Conservation (phyloP, 306 rosid genomes). For the Oxytropis ochrocephala region DNA sequence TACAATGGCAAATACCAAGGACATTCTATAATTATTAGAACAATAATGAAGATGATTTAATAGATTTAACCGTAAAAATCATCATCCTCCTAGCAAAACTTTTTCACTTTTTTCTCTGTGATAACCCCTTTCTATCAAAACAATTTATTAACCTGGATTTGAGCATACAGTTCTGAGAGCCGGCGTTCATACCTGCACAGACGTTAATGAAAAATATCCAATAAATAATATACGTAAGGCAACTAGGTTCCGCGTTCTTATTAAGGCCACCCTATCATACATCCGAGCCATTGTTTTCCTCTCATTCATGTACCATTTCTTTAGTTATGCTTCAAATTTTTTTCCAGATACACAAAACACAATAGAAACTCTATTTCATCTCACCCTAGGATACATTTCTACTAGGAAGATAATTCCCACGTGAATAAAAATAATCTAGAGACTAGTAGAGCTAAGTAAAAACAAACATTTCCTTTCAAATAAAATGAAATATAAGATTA, state of each 20-base stretch:
- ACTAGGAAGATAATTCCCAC: background rate
- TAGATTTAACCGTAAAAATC: background rate
- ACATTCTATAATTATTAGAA: background rate
- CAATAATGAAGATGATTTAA: background rate
- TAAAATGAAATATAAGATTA: background rate
- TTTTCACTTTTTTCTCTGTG: background rate
- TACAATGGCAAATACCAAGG: conserved; percentile 8
- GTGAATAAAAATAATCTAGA: conserved; percentile 9
- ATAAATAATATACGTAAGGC: conserved; percentile 1
- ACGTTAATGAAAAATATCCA: conserved; percentile 14
- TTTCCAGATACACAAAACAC: background rate
- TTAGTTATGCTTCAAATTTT: background rate
- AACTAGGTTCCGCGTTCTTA: conserved; percentile 2
- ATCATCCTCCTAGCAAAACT: background rate
- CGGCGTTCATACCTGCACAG: conserved; percentile 64
- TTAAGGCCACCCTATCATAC: background rate
- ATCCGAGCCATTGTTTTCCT: conserved; percentile 15
- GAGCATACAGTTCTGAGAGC: conserved; percentile 65
- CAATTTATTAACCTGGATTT: conserved; percentile 55
- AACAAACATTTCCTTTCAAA: background rate
- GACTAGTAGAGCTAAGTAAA: background rate
- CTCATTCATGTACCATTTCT: background rate
- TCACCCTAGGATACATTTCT: background rate
- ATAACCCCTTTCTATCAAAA: background rate
- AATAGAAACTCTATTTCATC: conserved; percentile 19